Conservation (phyloP, 2,329 filamentous ascomycete species). For the Teratosphaeria nubilosa region DNA sequence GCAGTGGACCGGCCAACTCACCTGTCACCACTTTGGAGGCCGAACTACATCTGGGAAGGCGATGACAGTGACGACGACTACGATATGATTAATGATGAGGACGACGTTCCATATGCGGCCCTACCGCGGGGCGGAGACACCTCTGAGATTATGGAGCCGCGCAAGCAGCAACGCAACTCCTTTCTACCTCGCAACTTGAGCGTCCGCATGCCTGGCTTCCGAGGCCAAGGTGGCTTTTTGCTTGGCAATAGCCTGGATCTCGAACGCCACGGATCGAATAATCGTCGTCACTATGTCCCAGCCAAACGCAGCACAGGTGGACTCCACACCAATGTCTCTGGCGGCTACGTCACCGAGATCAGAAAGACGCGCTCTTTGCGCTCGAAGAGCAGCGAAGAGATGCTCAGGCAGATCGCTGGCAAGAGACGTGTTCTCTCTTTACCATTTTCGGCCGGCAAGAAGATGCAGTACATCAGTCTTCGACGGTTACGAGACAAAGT, state of each 20-base stretch:
- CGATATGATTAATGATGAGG: constrained; percentile 19
- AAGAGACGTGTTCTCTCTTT: constrained; percentile 11
- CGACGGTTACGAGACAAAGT: constrained; percentile 40
- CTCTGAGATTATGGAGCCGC: constrained; percentile 25
- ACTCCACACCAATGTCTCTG: not conserved
- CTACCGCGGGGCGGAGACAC: constrained; percentile 39
- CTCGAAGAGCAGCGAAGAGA: constrained; percentile 12
- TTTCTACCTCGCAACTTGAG: constrained; percentile 22
- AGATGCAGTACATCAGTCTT: constrained; percentile 43
- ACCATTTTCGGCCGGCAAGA: constrained; percentile 26
- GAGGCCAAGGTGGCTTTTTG: constrained; percentile 35
- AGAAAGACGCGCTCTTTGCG: constrained; percentile 9
- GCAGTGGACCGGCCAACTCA: constrained; percentile 23
- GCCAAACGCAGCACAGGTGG: constrained; percentile 9
- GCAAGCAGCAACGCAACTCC: constrained; percentile 1
- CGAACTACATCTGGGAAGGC: constrained; percentile 53
- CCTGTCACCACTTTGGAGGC: constrained; percentile 53
- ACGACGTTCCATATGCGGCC: constrained; percentile 2
- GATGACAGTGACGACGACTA: constrained; percentile 33
- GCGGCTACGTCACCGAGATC: constrained; percentile 3
- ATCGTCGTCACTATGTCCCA: constrained; percentile 31
- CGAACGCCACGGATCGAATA: constrained; percentile 36
- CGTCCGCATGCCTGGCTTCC: constrained; percentile 28
- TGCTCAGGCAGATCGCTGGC: constrained; percentile 7
- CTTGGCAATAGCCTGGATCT: constrained; percentile 49